Base-by-base conservation (phyloP, 148 eudicot species). In the Camellia japonica region DNA sequence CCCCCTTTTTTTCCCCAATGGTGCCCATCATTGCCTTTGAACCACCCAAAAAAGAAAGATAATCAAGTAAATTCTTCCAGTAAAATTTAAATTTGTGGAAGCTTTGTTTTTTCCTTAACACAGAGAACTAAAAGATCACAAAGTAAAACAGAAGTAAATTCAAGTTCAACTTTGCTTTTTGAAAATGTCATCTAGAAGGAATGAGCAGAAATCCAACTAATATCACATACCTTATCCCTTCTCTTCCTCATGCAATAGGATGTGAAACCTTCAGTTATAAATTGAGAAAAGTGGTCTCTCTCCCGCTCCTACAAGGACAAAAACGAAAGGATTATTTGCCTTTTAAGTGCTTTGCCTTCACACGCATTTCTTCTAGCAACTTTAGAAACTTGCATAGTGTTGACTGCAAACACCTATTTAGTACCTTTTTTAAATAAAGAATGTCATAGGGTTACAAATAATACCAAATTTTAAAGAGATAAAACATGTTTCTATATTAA, bases 181-280 rank as follows among this genome's bases (percentile, higher is more conserved):
- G 59, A 55, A 55, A 55, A 13, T 55, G 59, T 55, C 55, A 55
- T 55, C 59, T 12, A 55, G 14, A 8, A 12, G 10, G 12, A 55
- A 55, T 55, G 59, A 55, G 59, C 14, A 55, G 59, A 6, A 6
- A 51, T 5, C 59, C 59, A 12, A 55, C 6, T 6, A 5, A 51
- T 51, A 51, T 51, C 55, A 71, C 82, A 43, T 76, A 95, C 98
- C 95, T 93, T 95, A 56, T 95, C 98, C 79, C 96, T 88, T 81
- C 97, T 85, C 80, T 95, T 95, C 90, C 98, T 91, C 89, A 88
- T 95, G 77, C 98, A 95, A 76, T 95, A 95, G 71, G 98, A 88
- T 67, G 90, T 88, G 82, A 95, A 91, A 55, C 98, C 98, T 89
- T 95, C 98, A 5, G 97, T 95, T 72, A 95, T 90, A 66, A 95